These are phyloP conservation scores for Claviceps monticola DNA, from an alignment of 2,329 filamentous ascomycete species.

Conservation along the genomic window DNA sequence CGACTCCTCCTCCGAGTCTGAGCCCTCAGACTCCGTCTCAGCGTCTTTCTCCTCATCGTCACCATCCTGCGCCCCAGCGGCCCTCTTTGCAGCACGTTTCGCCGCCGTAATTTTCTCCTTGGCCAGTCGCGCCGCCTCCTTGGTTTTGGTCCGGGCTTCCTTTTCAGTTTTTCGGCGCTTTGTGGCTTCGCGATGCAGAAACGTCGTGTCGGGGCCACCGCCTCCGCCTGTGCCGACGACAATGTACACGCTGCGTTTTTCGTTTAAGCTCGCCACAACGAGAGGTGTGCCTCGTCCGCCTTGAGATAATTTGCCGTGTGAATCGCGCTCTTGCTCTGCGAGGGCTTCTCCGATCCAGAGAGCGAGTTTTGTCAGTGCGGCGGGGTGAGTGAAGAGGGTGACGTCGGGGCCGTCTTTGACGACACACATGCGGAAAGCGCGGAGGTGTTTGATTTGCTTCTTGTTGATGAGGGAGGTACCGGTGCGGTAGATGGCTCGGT, in stretches of 20 bases:
- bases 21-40: slow-evolving; percentile 30
- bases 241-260: slow-evolving; percentile 74
- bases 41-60: slow-evolving; percentile 32
- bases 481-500: slow-evolving; percentile 84
- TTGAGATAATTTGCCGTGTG: slow-evolving; percentile 52
- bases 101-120: slow-evolving; percentile 46
- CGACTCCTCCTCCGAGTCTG: slow-evolving; percentile 25
- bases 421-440: slow-evolving; percentile 87
- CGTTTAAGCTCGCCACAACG: slow-evolving; percentile 81
- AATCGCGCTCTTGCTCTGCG: slow-evolving; percentile 71
- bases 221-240: slow-evolving; percentile 88
- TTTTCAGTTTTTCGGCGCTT: slow-evolving; percentile 49
- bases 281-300: slow-evolving; percentile 68
- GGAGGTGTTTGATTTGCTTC: slow-evolving; percentile 81
- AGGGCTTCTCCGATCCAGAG: slow-evolving; percentile 92
- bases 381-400: slow-evolving; percentile 80
- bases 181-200: slow-evolving; percentile 52
- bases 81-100: slow-evolving; percentile 45
- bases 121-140: slow-evolving; percentile 41
- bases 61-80: slow-evolving; percentile 22
- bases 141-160: slow-evolving; percentile 47
- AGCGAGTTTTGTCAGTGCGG: slow-evolving; percentile 83
- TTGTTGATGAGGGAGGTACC: slow-evolving; percentile 87
- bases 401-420: slow-evolving; percentile 93
- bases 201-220: slow-evolving; percentile 57